A percentile compares a stretch with the other conserved stretches of the same genome.
Conservation (phyloP, 169 alveolate genomes). For the Cryptosporidium meleagridis region DNA sequence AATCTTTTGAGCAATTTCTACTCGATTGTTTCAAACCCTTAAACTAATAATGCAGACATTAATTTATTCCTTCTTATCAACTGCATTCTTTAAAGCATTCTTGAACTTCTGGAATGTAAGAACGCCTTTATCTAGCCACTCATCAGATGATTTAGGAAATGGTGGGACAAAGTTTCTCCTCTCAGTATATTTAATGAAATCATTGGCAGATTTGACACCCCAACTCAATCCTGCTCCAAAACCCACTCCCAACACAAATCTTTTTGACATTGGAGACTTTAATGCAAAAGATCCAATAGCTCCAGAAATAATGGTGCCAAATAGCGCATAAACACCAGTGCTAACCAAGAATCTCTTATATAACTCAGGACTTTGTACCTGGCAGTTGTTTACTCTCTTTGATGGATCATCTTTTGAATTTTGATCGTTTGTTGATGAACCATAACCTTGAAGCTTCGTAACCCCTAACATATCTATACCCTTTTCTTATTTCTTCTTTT, state of each 20-base stretch:
- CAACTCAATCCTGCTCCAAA: conserved; percentile 66
- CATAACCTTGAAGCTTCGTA: not conserved
- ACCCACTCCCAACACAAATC: conserved; percentile 62
- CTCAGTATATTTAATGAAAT: conserved; percentile 42
- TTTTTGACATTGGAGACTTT: conserved; percentile 38
- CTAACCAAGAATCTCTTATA: conserved; percentile 61
- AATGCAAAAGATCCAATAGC: conserved; percentile 54
- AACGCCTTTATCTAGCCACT: conserved; percentile 57
- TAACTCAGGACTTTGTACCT: conserved; percentile 18
- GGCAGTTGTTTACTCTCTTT: not conserved
- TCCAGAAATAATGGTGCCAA: conserved; percentile 36
- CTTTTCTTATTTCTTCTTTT: not conserved
- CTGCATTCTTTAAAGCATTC: not conserved
- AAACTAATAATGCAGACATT: not conserved
- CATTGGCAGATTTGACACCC: conserved; percentile 71
- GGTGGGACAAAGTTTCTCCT: conserved; percentile 30
- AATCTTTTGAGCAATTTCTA: not conserved
- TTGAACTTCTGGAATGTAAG: conserved; percentile 17
- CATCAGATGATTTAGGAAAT: conserved; percentile 66
- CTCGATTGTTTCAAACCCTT: not conserved
- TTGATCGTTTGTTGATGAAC: not conserved
- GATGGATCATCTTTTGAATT: conserved; percentile 2
- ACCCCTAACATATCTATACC: conserved; percentile 17
- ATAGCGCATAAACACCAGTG: conserved; percentile 57
- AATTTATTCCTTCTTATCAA: conserved; percentile 8